These are phyloP conservation scores for Fraxinus sp. DNA, from an alignment of 305 asterid species.

Conservation along the genomic window DNA sequence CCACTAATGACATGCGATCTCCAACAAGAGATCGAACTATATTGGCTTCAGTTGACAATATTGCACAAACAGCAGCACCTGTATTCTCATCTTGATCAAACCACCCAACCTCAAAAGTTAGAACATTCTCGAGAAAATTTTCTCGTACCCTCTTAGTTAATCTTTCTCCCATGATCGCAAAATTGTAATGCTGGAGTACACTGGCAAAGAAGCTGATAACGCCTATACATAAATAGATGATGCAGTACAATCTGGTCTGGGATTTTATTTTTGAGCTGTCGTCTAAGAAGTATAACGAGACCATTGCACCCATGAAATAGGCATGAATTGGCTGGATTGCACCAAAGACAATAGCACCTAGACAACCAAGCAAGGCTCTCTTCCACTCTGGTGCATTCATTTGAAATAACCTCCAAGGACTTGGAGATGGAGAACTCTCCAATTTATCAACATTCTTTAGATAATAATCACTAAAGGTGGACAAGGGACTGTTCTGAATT, in stretches of 20 bases:
- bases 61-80: conserved; percentile 43
- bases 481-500: conserved; percentile 36
- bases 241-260: conserved; percentile 39
- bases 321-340: conserved; percentile 43
- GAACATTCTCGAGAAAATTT: conserved; percentile 35
- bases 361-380: conserved; percentile 48
- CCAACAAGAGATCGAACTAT: conserved; percentile 63
- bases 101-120: conserved; percentile 46
- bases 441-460: conserved; percentile 30
- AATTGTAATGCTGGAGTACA: conserved; percentile 56
- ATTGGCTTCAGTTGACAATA: conserved; percentile 63
- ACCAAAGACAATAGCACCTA: conserved; percentile 54
- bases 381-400: conserved; percentile 69
- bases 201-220: conserved; percentile 38
- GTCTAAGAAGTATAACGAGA: conserved; percentile 38
- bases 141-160: conserved; percentile 37
- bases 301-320: conserved; percentile 45
- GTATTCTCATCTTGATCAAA: conserved; percentile 41
- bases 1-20: conserved; percentile 58
- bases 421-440: conserved; percentile 13
- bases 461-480: conserved; percentile 24
- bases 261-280: conserved; percentile 37
- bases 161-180: conserved; percentile 59
- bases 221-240: conserved; percentile 37
- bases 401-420: conserved; percentile 35